Conservation (phyloP, 2,329 filamentous ascomycete genomes). For the Monosporascus sp. region DNA sequence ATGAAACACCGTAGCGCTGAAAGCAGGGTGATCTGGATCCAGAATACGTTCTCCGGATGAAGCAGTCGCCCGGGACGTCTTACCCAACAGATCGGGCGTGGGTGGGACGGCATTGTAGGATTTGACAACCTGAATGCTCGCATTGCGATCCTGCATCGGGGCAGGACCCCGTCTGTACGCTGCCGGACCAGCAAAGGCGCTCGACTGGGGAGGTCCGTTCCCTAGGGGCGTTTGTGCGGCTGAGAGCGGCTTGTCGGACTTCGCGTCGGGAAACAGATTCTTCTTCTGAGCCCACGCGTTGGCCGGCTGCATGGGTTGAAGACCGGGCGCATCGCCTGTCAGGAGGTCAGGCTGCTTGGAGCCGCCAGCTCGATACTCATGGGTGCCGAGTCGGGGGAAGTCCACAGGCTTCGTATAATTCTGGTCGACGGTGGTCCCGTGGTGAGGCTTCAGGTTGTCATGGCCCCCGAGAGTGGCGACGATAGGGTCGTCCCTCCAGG, state of each 20-base stretch:
- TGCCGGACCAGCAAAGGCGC: not conserved
- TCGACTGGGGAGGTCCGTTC: not conserved
- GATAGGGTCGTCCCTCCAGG: constrained; percentile 9
- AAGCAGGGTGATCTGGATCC: constrained; percentile 44
- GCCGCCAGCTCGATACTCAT: constrained; percentile 13
- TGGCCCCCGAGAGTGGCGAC: not conserved
- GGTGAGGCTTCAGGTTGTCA: not conserved
- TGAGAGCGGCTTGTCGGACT: constrained; percentile 6
- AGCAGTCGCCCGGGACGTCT: constrained; percentile 6
- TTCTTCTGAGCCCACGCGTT: constrained; percentile 20
- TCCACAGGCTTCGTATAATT: constrained; percentile 5
- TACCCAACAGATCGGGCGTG: constrained; percentile 9
- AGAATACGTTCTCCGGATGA: constrained; percentile 14
- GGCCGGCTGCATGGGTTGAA: constrained; percentile 5
- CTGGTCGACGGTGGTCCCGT: not conserved
- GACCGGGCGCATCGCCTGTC: constrained; percentile 7
- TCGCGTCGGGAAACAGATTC: constrained; percentile 19
- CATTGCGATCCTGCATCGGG: not conserved
- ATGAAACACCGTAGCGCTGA: constrained; percentile 43
- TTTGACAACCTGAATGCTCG: not conserved
- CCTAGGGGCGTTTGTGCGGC: constrained; percentile 9
- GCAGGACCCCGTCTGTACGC: not conserved
- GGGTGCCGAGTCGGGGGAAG: constrained; percentile 8
- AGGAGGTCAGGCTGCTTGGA: constrained; percentile 13
- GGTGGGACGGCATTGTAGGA: constrained; percentile 2